A percentile compares a stretch with the other conserved stretches of the same genome.
These are phyloP conservation scores for Leccinum ponderosum DNA, from an alignment of 1,284 basidiomycete species.

Conservation along the genomic window DNA sequence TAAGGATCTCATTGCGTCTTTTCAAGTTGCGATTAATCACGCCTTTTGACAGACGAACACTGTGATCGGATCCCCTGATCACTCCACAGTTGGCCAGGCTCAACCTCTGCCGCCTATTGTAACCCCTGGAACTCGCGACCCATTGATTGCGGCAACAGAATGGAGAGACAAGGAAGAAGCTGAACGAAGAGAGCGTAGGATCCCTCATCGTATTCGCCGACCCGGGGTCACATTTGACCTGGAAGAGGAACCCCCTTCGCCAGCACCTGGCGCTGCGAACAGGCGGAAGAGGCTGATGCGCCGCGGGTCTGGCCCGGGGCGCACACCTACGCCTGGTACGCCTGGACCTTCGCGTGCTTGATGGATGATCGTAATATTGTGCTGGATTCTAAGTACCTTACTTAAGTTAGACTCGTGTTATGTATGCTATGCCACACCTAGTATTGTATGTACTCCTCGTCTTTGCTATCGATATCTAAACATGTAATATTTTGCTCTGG, in stretches of 20 bases:
- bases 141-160: conserved; percentile 58
- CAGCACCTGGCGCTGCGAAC: conserved; percentile 23
- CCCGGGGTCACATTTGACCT: conserved; percentile 74
- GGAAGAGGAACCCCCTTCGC: conserved; percentile 47
- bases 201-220: conserved; percentile 46
- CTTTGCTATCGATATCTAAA: conserved; percentile 20
- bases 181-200: conserved; percentile 40
- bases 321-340: conserved; percentile 18
- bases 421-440: conserved; percentile 35
- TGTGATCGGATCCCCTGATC: conserved; percentile 70
- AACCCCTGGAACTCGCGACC: conserved; percentile 62
- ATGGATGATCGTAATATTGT: background rate
- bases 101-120: conserved; percentile 49
- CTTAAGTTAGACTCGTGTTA: conserved; percentile 16
- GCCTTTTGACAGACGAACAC: conserved; percentile 54
- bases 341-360: conserved; percentile 21
- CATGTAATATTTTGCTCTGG: conserved; percentile 2
- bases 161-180: conserved; percentile 60
- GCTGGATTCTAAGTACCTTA: conserved; percentile 26
- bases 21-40: conserved; percentile 13
- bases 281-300: conserved; percentile 32
- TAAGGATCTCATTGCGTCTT: conserved; percentile 38
- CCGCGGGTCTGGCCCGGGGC: conserved; percentile 27
- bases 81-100: conserved; percentile 58
- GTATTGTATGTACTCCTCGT: conserved; percentile 26